Evolutionary conservation across 164 flowering plant genomes (phyloP).

Genomic region (Saururus chinensis): DNA sequence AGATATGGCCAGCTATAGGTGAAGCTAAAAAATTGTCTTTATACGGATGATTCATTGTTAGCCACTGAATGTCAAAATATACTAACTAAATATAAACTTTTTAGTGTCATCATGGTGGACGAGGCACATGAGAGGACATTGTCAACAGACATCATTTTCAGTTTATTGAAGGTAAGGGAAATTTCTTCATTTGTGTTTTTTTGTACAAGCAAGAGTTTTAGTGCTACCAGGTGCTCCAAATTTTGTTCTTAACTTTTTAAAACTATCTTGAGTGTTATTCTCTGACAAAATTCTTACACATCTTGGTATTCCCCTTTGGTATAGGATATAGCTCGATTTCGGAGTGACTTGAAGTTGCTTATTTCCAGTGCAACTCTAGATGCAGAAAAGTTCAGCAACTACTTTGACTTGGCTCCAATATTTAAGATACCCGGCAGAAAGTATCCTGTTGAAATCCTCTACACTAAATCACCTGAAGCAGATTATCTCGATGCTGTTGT

Average conservation of each 20-base stretch:
- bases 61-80: not conserved
- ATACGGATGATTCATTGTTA: not conserved
- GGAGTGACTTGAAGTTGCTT: conserved; percentile 81
- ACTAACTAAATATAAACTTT: not conserved
- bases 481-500: conserved; percentile 94
- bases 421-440: conserved; percentile 90
- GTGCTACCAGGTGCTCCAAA: too few relatives aligned
- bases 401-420: conserved; percentile 84
- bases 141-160: conserved; percentile 88
- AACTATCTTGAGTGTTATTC: too few relatives aligned
- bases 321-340: conserved; percentile 83
- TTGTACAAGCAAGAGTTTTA: not conserved
- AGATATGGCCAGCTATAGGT: conserved; percentile 88
- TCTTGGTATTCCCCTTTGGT: not conserved
- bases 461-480: conserved; percentile 87
- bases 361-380: conserved; percentile 98
- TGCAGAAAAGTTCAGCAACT: conserved; percentile 94
- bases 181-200: not conserved
- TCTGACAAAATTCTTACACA: not conserved
- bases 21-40: not conserved
- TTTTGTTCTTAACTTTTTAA: not conserved
- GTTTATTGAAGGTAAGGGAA: conserved; percentile 70
- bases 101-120: conserved; percentile 94
- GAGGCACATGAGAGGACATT: conserved; percentile 98
- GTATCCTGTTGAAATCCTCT: conserved; percentile 83